Percentiles rank a stretch among this genome's conserved stretches.
These are phyloP conservation scores for Biscogniauxia marginata DNA, from an alignment of 2,329 filamentous ascomycete species.

Conservation along the genomic window DNA sequence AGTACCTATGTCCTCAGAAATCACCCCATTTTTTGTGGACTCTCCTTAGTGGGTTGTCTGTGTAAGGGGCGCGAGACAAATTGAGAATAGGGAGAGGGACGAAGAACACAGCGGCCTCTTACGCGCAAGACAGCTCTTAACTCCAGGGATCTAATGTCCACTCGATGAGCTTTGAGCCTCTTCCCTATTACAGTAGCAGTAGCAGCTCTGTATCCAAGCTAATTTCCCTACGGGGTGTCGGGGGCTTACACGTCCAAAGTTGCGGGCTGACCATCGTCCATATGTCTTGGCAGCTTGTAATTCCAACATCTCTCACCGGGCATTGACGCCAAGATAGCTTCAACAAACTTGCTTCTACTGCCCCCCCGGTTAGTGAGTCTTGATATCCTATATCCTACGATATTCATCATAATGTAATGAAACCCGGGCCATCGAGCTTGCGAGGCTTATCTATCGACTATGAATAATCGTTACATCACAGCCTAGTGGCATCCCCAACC, in stretches of 20 bases:
- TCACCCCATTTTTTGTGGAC: conserved; percentile 25
- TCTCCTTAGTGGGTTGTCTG: background rate
- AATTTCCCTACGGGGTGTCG: background rate
- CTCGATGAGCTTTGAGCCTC: background rate
- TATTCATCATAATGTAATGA: background rate
- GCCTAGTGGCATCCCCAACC: background rate
- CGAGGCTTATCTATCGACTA: background rate
- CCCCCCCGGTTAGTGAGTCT: background rate
- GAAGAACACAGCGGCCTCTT: background rate
- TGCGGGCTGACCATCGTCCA: background rate
- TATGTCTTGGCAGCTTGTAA: background rate
- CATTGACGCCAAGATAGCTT: background rate
- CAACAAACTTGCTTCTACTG: background rate
- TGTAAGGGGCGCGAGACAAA: background rate
- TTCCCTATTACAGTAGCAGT: background rate
- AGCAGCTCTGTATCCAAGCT: background rate
- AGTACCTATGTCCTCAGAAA: conserved; percentile 12
- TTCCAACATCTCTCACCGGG: background rate
- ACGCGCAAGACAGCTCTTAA: background rate
- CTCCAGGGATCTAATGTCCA: background rate
- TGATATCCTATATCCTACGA: background rate
- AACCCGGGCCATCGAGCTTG: background rate
- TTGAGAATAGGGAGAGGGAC: background rate
- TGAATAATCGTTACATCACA: background rate
- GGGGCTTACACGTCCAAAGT: background rate